These are phyloP conservation scores for Scleromitrula shiraiana DNA, from an alignment of 2,329 filamentous ascomycete species.

Conservation along the genomic window DNA sequence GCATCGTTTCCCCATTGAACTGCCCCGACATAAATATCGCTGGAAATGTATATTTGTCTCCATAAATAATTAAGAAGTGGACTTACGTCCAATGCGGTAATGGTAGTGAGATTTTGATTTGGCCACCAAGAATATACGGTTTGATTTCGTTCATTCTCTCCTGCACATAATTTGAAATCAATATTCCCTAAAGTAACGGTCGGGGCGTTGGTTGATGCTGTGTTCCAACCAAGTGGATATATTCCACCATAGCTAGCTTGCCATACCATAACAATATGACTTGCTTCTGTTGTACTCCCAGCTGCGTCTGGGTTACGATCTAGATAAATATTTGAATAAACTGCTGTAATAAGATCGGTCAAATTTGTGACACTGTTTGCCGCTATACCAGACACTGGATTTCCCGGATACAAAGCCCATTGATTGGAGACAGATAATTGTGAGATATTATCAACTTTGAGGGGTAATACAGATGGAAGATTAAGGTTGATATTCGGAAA, in stretches of 20 bases:
- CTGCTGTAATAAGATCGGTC: neutral
- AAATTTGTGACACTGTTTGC: neutral
- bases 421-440: neutral
- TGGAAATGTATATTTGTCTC: neutral
- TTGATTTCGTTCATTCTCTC: neutral
- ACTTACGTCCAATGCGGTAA: neutral
- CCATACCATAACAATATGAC: neutral
- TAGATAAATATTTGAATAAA: slow-evolving; percentile 1
- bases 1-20: slow-evolving; percentile 1
- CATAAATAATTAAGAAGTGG: neutral
- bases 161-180: neutral
- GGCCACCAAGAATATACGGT: slow-evolving; percentile 1
- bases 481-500: neutral
- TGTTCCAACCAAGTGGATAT: neutral
- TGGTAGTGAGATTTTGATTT: neutral
- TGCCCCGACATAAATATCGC: neutral
- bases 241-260: neutral
- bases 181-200: neutral
- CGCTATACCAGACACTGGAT: neutral
- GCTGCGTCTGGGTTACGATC: neutral
- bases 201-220: neutral
- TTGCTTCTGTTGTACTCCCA: neutral
- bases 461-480: neutral
- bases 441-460: neutral
- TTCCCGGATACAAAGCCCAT: neutral